phyloP scores from a whole-genome alignment of 331 rosid genomes.

The Pyracantha coccinea region DNA sequence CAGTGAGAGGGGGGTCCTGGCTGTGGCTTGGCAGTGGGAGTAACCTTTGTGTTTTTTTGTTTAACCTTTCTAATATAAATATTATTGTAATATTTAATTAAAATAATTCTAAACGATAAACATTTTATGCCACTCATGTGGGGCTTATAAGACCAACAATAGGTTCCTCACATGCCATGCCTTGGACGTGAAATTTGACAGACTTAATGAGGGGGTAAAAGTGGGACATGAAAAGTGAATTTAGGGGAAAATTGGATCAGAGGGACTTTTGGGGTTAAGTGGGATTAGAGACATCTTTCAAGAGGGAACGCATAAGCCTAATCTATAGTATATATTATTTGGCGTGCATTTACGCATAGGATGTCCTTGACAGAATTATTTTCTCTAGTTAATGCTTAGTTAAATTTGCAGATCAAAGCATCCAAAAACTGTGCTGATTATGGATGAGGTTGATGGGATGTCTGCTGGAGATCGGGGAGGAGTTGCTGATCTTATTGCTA shows the following conservation, averaged over 20 bases:
- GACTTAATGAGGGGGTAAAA: no score
- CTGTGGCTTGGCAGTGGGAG: neutral
- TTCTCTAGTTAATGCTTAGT: constrained; percentile 1
- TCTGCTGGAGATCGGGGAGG: constrained; percentile 99
- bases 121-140: no score
- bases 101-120: no score
- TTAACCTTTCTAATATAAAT: no score
- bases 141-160: no score
- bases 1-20: neutral
- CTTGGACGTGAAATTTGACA: no score
- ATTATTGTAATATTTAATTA: no score
- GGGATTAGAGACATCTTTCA: neutral
- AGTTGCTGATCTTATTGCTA: constrained; percentile 85
- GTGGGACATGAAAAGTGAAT: no score
- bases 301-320: neutral
- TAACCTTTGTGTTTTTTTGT: no score
- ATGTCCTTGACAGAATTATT: constrained; percentile 5
- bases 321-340: neutral
- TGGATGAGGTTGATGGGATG: constrained; percentile 99
- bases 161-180: no score
- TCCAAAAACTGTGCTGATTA: constrained; percentile 77
- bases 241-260: no score
- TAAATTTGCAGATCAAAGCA: constrained; percentile 55
- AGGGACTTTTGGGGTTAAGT: neutral
- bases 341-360: constrained; percentile 11